These are phyloP conservation scores for Trichaptum fuscoviolaceum DNA, from an alignment of 768 basidiomycete genomes.

Conservation along the genomic window DNA sequence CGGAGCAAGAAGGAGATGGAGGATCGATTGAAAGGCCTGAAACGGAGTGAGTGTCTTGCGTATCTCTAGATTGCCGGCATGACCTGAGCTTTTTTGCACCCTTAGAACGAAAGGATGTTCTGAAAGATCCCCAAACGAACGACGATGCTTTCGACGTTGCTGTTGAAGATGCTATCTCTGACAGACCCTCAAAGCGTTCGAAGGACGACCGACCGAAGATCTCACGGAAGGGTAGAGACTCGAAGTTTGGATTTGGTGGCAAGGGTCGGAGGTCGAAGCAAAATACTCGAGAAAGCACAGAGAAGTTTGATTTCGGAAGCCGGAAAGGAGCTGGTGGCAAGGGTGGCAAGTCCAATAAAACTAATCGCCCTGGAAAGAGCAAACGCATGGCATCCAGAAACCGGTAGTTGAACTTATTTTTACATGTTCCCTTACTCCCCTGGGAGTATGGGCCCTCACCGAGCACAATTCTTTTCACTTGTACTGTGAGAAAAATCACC, in stretches of 20 bases:
- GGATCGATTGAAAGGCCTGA: constrained; percentile 78
- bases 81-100: neutral
- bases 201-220: constrained; percentile 32
- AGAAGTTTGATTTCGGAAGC: constrained; percentile 52
- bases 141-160: constrained; percentile 81
- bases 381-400: constrained; percentile 39
- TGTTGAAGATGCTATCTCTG: constrained; percentile 82
- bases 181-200: constrained; percentile 61
- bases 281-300: constrained; percentile 78
- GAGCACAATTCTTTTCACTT: too few species aligned
- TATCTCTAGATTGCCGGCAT: neutral
- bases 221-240: constrained; percentile 59
- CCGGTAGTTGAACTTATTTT: neutral
- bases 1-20: constrained; percentile 88
- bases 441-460: too few species aligned
- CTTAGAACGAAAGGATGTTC: constrained; percentile 80
- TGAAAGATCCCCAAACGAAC: constrained; percentile 58
- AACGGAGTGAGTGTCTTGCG: constrained; percentile 64
- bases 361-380: constrained; percentile 55
- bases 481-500: too few species aligned
- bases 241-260: constrained; percentile 81
- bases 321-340: constrained; percentile 28
- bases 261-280: constrained; percentile 66
- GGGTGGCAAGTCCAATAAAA: constrained; percentile 19
- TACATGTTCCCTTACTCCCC: too few species aligned